These are phyloP conservation scores for Aspergillus sojae DNA, from an alignment of 2,329 filamentous ascomycete species.

Conservation along the genomic window DNA sequence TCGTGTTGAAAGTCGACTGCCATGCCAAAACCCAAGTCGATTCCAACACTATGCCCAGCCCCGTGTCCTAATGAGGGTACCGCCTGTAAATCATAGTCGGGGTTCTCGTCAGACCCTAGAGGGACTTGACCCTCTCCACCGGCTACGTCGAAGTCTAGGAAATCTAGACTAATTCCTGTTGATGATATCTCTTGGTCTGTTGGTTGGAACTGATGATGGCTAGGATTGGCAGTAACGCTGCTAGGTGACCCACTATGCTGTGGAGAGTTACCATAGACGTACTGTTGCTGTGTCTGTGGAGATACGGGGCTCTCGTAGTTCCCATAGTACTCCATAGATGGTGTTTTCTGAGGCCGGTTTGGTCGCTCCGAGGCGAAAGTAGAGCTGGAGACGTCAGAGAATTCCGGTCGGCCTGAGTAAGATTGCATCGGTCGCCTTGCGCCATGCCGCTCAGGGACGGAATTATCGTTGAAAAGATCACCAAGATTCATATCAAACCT, in stretches of 20 bases:
- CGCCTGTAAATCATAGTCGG: constrained; percentile 31
- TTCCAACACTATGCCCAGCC: constrained; percentile 43
- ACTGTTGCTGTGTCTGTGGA: constrained; percentile 33
- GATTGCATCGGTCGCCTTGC: constrained; percentile 29
- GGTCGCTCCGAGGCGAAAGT: constrained; percentile 28
- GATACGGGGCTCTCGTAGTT: constrained; percentile 40
- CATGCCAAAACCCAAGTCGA: constrained; percentile 50
- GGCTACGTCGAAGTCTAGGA: constrained; percentile 54
- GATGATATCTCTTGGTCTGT: constrained; percentile 25
- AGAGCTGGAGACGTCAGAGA: constrained; percentile 27
- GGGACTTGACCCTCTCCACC: constrained; percentile 30
- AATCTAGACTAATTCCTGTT: constrained; percentile 54
- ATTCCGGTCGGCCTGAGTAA: constrained; percentile 26
- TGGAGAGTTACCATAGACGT: constrained; percentile 38
- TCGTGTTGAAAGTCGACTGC: constrained; percentile 51
- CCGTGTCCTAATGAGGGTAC: constrained; percentile 35
- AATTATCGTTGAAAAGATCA: constrained; percentile 53
- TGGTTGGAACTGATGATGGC: constrained; percentile 26
- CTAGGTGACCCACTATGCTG: constrained; percentile 37
- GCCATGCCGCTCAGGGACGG: constrained; percentile 37
- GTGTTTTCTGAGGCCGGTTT: constrained; percentile 28
- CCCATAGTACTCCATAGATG: constrained; percentile 37
- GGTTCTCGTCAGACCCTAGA: constrained; percentile 31
- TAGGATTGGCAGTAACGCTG: constrained; percentile 27
- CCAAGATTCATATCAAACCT: constrained; percentile 62